Base-by-base conservation (phyloP, 2,329 filamentous ascomycete species). In the Pseudogymnoascus sp. region DNA sequence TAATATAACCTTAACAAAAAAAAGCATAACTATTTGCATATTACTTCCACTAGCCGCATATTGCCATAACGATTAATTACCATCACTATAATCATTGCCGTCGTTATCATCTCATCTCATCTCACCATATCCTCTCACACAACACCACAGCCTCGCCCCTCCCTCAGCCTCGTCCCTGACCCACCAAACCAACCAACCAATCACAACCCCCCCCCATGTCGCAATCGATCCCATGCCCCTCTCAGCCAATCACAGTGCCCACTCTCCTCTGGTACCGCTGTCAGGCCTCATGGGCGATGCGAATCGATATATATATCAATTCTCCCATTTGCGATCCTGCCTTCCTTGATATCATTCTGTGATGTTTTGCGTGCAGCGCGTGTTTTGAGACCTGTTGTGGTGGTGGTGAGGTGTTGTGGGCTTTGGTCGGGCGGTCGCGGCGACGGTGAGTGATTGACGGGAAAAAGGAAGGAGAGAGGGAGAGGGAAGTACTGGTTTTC, bases 231-330 rank as follows among this genome's bases (percentile, higher is more conserved):
- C 44, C 44, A 23, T 53, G 44, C 1, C 17, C 7, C 8, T 4
- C 10, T 3, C 44, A 53, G 44, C 44, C 23, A 53, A 53, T 53
- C 44, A 53, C 23, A 28, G 23, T 11, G 13, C 23, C 15, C 44
- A 10, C 23, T 4, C 9, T 28, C 21, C 23, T 53, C 44, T 53
- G 44, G 1, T 23, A 28, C 1, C 1, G 23, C 44, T 17, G 7
- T 17, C 13, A 53, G 44, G 2, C 15, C 23, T 53, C 44, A 53
- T n/a, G 3, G 7, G 1, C 44, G 15, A 17, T 28, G 44, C 44
- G 15, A 53, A 28, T 28, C 15, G 44, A 53, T 53, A 53, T 53
- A 53, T 53, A 53, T 53, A 28, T 53, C 44, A 53, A 53, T 53
- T 53, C 44, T 28, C 44, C 44, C 44, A 53, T 31, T 53, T 31